Conservation (phyloP, 768 basidiomycete species). For the Lactarius trivialis region DNA sequence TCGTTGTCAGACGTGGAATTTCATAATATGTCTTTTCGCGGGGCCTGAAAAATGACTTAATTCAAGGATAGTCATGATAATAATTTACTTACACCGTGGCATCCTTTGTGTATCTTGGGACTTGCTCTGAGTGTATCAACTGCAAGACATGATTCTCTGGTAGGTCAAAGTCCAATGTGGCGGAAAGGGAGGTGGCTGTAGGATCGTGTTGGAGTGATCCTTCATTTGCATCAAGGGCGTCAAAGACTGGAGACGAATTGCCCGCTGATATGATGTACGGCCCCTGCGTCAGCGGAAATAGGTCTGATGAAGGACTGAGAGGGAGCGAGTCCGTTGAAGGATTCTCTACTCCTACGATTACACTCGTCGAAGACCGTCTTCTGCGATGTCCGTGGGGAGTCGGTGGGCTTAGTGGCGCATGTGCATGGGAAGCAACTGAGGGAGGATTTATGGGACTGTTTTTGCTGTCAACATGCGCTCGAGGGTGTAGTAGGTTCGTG, state of each 20-base stretch:
- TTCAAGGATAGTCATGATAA: not conserved
- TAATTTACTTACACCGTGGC: not conserved
- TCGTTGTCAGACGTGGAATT: not conserved
- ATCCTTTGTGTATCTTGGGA: constrained; percentile 8
- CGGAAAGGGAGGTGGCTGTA: not conserved
- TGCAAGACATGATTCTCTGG: not conserved
- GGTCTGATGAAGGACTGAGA: not conserved
- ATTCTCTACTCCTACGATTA: not conserved
- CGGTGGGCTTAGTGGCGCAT: not conserved
- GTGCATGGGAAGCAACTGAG: not conserved
- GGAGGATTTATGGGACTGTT: not conserved
- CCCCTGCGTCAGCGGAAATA: not conserved
- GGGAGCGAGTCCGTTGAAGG: constrained; percentile 8
- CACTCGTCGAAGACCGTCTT: not conserved
- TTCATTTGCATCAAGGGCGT: not conserved
- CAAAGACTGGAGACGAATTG: not conserved
- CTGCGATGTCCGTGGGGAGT: not conserved
- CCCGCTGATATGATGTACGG: not conserved
- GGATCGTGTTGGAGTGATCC: not conserved
- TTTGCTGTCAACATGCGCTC: not conserved
- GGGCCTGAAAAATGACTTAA: not conserved
- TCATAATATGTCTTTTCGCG: not conserved
- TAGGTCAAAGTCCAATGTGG: not conserved
- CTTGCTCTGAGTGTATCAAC: constrained; percentile 11
- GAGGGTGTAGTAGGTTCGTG: not conserved